Percentiles rank a stretch among this genome's conserved stretches.
Conservation (phyloP, 306 rosid genomes). For the Cicer judaicum region DNA sequence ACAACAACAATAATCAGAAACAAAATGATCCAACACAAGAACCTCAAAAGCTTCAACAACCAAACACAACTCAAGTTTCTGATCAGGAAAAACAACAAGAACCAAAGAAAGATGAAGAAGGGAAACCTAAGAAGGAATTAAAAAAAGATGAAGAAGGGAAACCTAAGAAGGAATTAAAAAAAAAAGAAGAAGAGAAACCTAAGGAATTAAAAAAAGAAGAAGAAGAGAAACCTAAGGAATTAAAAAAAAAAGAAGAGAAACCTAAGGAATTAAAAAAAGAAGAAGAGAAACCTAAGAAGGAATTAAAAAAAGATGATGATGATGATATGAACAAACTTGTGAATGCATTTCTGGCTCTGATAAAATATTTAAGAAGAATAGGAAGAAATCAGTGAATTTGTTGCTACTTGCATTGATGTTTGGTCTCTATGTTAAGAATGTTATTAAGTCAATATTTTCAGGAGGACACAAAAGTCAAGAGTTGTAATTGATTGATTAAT, state of each 20-base stretch:
- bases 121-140: too few relatives aligned
- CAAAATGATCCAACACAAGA: slow-evolving; percentile 13
- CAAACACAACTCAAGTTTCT: neutral
- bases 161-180: too few relatives aligned
- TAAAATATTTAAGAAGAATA: slow-evolving; percentile 44
- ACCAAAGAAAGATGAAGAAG: neutral
- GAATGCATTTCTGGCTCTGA: too few relatives aligned
- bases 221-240: too few relatives aligned
- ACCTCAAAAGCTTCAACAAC: slow-evolving; percentile 34
- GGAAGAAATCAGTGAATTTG: slow-evolving; percentile 4
- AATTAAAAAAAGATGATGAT: slow-evolving; percentile 2
- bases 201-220: slow-evolving; percentile 30
- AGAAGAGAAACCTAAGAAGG: neutral
- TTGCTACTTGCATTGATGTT: slow-evolving; percentile 20
- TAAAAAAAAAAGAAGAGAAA: too few relatives aligned
- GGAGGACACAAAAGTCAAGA: slow-evolving; percentile 28
- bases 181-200: too few relatives aligned
- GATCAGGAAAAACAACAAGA: neutral
- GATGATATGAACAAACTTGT: too few relatives aligned
- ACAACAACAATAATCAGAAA: neutral
- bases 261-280: too few relatives aligned
- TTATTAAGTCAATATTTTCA: slow-evolving; percentile 34
- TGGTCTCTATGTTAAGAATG: slow-evolving; percentile 38
- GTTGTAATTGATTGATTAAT: slow-evolving; percentile 3
- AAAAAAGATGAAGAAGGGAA: too few relatives aligned